Percentiles rank a stretch among this genome's conserved stretches.
These are phyloP conservation scores for Annulohypoxylon bovei DNA, from an alignment of 495 filamentous ascomycete species.

Conservation along the genomic window DNA sequence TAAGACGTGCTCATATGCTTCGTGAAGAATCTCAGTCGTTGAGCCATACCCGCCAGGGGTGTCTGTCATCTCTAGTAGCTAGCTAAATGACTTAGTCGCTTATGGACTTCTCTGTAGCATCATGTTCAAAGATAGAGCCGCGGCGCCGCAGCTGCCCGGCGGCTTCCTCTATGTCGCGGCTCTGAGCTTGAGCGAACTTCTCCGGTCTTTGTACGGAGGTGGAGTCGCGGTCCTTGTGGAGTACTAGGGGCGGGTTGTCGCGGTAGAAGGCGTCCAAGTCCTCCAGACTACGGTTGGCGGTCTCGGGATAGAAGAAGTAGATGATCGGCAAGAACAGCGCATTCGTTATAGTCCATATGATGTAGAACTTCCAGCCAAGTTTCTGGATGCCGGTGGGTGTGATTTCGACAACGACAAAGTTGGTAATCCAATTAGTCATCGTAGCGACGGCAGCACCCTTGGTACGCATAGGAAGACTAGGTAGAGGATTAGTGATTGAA, in stretches of 20 bases:
- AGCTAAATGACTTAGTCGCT: constrained; percentile 7
- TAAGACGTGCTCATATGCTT: not conserved
- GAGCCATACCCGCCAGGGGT: not conserved
- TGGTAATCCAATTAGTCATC: constrained; percentile 71
- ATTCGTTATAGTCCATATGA: constrained; percentile 72
- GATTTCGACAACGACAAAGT: constrained; percentile 70
- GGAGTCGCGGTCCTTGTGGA: constrained; percentile 48
- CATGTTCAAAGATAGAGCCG: constrained; percentile 23
- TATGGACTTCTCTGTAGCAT: constrained; percentile 17
- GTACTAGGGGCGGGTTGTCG: constrained; percentile 53
- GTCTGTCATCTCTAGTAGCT: not conserved
- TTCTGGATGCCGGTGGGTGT: constrained; percentile 70
- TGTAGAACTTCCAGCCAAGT: constrained; percentile 71
- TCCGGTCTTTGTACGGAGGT: constrained; percentile 40
- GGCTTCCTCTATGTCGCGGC: constrained; percentile 42
- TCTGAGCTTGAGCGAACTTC: constrained; percentile 29
- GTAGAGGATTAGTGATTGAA: constrained; percentile 1
- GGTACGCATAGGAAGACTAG: constrained; percentile 61
- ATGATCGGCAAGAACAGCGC: constrained; percentile 67
- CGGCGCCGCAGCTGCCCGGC: constrained; percentile 25
- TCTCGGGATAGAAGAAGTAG: constrained; percentile 70
- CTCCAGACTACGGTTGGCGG: constrained; percentile 57
- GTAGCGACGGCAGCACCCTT: constrained; percentile 68
- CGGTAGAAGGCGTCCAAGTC: constrained; percentile 59
- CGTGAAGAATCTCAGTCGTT: not conserved